Evolutionary conservation across 306 rosid genomes (phyloP).

Genomic region (Dryas alaskensis): DNA sequence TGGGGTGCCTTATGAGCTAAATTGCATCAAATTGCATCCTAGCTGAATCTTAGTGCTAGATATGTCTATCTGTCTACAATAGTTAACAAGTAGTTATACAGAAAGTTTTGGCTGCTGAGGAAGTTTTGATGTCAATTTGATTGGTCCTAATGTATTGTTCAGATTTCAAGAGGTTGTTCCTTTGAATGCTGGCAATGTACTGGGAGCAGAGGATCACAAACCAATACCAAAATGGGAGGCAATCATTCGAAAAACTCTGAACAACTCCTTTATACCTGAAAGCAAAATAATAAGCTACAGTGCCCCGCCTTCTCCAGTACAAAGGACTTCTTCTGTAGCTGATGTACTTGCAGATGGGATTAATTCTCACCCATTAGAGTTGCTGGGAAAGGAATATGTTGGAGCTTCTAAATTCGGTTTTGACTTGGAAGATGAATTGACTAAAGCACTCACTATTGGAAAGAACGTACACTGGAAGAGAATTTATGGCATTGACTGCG

Average conservation of each 20-base stretch:
- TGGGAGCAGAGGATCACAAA: constrained; percentile 84
- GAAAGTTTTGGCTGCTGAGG: constrained; percentile 24
- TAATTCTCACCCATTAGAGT: constrained; percentile 45
- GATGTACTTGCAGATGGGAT: constrained; percentile 63
- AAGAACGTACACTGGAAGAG: constrained; percentile 50
- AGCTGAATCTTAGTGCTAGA: constrained; percentile 4
- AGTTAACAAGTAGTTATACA: constrained; percentile 6
- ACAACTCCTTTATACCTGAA: constrained; percentile 64
- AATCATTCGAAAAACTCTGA: constrained; percentile 73
- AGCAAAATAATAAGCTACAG: constrained; percentile 68
- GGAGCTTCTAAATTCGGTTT: constrained; percentile 21
- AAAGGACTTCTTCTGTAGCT: constrained; percentile 73
- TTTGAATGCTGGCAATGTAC: constrained; percentile 86
- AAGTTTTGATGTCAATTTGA: constrained; percentile 2
- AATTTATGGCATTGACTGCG: constrained; percentile 57
- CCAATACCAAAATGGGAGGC: constrained; percentile 90
- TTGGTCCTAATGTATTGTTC: constrained; percentile 21
- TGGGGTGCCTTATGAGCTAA: not conserved
- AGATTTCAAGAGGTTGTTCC: constrained; percentile 98
- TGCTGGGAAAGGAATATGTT: constrained; percentile 39
- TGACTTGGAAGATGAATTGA: constrained; percentile 41
- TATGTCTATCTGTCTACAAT: not conserved
- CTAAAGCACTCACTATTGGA: constrained; percentile 40
- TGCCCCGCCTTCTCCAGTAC: constrained; percentile 87
- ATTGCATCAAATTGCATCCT: not conserved